Conservation (phyloP, 495 filamentous ascomycete species). For the Neurospora sp. region DNA sequence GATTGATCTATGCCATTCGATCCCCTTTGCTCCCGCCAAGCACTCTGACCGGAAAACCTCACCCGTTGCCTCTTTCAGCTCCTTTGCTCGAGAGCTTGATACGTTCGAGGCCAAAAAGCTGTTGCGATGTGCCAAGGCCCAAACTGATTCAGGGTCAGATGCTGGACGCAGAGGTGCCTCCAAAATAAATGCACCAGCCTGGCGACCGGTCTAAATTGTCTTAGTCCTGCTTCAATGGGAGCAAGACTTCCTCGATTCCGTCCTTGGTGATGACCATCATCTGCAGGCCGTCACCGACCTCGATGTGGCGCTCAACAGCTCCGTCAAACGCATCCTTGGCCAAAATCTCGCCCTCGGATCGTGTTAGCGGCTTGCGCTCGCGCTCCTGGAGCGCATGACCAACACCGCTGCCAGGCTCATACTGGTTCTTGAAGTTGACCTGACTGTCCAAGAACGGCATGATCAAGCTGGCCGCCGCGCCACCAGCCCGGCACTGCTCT, state of each 20-base stretch:
- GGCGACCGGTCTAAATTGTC: not conserved
- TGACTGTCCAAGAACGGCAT: conserved; percentile 99
- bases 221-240: conserved; percentile 78
- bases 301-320: conserved; percentile 95
- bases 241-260: conserved; percentile 77
- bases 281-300: conserved; percentile 94
- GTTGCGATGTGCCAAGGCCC: not conserved
- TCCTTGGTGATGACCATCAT: conserved; percentile 83
- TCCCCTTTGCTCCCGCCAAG: not conserved
- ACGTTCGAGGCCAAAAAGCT: not conserved
- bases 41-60: not conserved
- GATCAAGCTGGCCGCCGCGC: conserved; percentile 91
- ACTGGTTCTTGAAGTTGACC: conserved; percentile 99
- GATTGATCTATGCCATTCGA: not conserved
- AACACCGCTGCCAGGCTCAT: conserved; percentile 75
- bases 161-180: not conserved
- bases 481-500: conserved; percentile 89
- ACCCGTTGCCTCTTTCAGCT: not conserved
- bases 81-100: not conserved
- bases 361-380: conserved; percentile 53
- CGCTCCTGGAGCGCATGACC: conserved; percentile 70
- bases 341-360: conserved; percentile 66
- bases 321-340: conserved; percentile 97
- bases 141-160: not conserved
- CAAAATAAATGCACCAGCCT: not conserved